Evolutionary conservation across 371 early-diverging fungal species (phyloP), one percentile per base, ranked within the genome.

Genomic region (Apophysomyces trapeziformis): DNA sequence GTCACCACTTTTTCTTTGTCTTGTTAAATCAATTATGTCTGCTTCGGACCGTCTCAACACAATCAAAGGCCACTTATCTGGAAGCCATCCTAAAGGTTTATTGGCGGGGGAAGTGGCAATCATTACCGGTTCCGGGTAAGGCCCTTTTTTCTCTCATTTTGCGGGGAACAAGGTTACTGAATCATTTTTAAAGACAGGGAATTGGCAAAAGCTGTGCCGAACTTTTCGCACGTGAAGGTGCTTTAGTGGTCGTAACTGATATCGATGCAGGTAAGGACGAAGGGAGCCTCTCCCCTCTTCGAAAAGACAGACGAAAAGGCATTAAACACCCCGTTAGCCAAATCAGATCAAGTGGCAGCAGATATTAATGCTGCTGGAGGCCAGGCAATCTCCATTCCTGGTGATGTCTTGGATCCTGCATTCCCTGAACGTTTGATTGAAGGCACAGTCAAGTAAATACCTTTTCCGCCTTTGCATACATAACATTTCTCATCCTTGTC

Each of bases 161-260:
- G 39, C 58, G 32, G 68, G 37, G 38, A 54, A 39, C 39, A 9
- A 35, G 39, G 26, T 64, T 37, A 32, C 38, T 39, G 54, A 5
- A 47, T 44, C 37, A 36, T 21, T 38, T 18, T 57, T 45, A 37
- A 72, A 91, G 91, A 64, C 88, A 88, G 73, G 93, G 93, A 70
- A 93, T 93, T 72, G 93, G 93, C 66, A 86, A 86, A 75, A 90
- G 90, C 79, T 79, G 88, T 64, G 85, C 88, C 60, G 78, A 90
- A 60, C 75, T 89, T 61, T 93, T 90, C 74, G 93, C 90, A 63
- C 89, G 89, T 69, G 93, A 93, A 77, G 93, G 93, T 68, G 90
- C 90, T 59, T 69, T 80, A 44, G 90, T 91, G 39, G 90, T 90
- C 43, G 84, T 85, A 61, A 86, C 88, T 50, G 93, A 93, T 76